phyloP scores from a whole-genome alignment of 2,329 filamentous ascomycete genomes.

The Cadophora malorum region DNA sequence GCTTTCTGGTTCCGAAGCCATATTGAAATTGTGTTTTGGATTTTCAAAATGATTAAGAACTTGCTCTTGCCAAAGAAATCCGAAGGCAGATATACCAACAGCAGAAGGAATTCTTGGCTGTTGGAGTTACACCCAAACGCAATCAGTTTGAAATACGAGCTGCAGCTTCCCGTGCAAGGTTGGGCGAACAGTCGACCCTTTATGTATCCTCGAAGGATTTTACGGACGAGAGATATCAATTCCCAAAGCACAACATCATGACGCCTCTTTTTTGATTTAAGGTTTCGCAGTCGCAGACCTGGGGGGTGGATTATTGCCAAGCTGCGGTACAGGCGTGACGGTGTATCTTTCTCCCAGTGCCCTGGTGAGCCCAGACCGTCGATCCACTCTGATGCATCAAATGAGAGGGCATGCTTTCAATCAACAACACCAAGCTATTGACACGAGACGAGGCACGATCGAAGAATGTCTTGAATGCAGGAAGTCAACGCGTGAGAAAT shows the following conservation, averaged over 20 bases:
- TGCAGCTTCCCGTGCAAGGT: not conserved
- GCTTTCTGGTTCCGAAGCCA: not conserved
- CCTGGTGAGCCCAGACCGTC: not conserved
- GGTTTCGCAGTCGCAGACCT: conserved; percentile 5
- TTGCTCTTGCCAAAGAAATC: not conserved
- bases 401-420: not conserved
- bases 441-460: too few species aligned
- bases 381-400: not conserved
- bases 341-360: conserved; percentile 10
- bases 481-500: not conserved
- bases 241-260: not conserved
- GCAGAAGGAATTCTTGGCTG: not conserved
- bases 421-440: not conserved
- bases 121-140: not conserved
- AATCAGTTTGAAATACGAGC: not conserved
- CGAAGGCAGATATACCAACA: not conserved
- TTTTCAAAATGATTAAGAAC: not conserved
- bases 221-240: not conserved
- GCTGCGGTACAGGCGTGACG: not conserved
- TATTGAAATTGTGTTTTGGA: not conserved
- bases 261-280: not conserved
- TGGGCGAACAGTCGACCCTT: not conserved
- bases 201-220: not conserved
- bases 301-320: not conserved
- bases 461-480: not conserved